These are phyloP conservation scores for Starmerella floricola DNA, from an alignment of 805 yeast genomes.

Conservation along the genomic window DNA sequence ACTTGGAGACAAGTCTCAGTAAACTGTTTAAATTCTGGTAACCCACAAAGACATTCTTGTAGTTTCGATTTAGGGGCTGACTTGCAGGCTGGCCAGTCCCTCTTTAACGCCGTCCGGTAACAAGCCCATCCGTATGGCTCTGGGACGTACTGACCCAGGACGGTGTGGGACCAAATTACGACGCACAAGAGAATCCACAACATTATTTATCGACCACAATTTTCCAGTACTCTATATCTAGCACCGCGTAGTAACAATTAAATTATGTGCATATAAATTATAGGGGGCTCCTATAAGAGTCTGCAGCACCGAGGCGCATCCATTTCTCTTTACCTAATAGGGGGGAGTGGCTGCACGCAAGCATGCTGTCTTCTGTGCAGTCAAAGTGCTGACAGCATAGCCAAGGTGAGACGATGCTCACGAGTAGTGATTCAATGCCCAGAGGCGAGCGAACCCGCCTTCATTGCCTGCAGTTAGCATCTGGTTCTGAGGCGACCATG, in stretches of 20 bases:
- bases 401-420: no score
- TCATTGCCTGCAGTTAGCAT: conserved; percentile 84
- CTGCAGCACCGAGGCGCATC: no score
- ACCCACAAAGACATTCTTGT: conserved; percentile 8
- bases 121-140: conserved; percentile 22
- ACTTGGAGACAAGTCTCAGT: conserved; percentile 9
- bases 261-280: no score
- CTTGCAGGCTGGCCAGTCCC: conserved; percentile 16
- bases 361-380: no score
- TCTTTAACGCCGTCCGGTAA: conserved; percentile 8
- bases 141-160: conserved; percentile 13
- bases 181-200: neutral
- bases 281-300: no score
- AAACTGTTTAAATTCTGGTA: conserved; percentile 12
- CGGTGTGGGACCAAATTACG: neutral
- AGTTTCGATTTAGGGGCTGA: neutral
- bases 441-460: conserved; percentile 77
- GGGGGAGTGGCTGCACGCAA: no score
- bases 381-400: no score
- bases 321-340: no score
- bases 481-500: conserved; percentile 70
- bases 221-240: no score
- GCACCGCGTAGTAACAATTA: no score
- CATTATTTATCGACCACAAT: neutral
- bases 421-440: conserved; percentile 71